Percentiles rank a stretch among this genome's conserved stretches.
Evolutionary conservation across 768 basidiomycete species (phyloP).

Genomic region (Mycena epipterygia): DNA sequence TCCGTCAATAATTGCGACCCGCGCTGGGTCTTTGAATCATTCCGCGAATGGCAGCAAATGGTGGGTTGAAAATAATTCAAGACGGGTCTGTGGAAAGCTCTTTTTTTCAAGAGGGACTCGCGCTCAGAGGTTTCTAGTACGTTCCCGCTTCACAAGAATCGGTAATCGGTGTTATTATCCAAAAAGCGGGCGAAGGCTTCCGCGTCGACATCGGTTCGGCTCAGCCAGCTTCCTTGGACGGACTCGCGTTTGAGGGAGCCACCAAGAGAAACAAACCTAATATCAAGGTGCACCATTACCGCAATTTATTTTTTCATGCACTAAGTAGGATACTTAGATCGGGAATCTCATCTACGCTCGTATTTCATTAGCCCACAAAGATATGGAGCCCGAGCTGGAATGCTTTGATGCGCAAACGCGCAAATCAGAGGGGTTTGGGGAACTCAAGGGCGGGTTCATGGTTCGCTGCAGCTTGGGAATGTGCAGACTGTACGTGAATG

Average conservation of each 20-base stretch:
- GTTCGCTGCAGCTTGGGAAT: conserved; percentile 85
- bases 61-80: conserved; percentile 91
- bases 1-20: conserved; percentile 67
- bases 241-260: conserved; percentile 95
- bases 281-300: conserved; percentile 74
- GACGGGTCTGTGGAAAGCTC: conserved; percentile 72
- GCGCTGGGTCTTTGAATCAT: conserved; percentile 78
- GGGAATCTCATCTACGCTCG: conserved; percentile 93
- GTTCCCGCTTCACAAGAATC: conserved; percentile 91
- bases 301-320: not conserved
- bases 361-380: conserved; percentile 93
- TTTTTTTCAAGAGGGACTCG: conserved; percentile 7
- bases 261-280: conserved; percentile 95
- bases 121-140: conserved; percentile 68
- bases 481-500: conserved; percentile 80
- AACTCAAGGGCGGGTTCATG: conserved; percentile 91
- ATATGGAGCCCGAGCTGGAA: conserved; percentile 98
- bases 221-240: conserved; percentile 88
- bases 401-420: conserved; percentile 95
- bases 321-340: conserved; percentile 66
- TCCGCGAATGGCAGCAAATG: conserved; percentile 81
- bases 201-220: conserved; percentile 95
- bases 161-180: conserved; percentile 86
- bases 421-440: conserved; percentile 94
- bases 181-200: conserved; percentile 89